Percentiles rank a stretch among this genome's conserved stretches.
Conservation (phyloP, 208 protist genomes). For the Crithidia sp. region DNA sequence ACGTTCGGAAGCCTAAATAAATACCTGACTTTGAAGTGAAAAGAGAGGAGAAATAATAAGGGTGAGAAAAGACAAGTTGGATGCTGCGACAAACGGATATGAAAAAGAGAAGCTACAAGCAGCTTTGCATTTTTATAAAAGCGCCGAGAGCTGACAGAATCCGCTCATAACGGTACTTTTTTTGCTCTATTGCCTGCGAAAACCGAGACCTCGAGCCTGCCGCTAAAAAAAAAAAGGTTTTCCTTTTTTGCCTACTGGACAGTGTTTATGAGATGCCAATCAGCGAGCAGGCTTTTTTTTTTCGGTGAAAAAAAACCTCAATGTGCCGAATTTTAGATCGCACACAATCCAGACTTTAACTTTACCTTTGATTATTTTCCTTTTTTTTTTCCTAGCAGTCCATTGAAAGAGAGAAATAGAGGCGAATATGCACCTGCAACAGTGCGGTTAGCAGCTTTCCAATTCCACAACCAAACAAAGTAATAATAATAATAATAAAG, state of each 20-base stretch:
- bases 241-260: neutral
- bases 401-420: neutral
- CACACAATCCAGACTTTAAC: neutral
- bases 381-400: neutral
- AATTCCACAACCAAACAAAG: conserved; percentile 15
- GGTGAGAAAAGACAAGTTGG: neutral
- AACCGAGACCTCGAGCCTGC: neutral
- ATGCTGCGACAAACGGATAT: too few species aligned
- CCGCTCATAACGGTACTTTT: too few species aligned
- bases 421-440: too few species aligned
- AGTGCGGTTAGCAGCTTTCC: neutral
- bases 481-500: conserved; percentile 6
- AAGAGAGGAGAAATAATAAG: neutral
- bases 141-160: too few species aligned
- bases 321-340: neutral
- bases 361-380: neutral
- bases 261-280: too few species aligned
- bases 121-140: too few species aligned
- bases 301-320: neutral
- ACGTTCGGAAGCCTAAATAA: too few species aligned
- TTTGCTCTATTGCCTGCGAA: too few species aligned
- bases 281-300: neutral
- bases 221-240: neutral
- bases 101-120: too few species aligned
- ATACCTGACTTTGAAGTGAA: too few species aligned